phyloP scores from a whole-genome alignment of 352 stramenopile genomes.

The Phytophthora lateralis region DNA sequence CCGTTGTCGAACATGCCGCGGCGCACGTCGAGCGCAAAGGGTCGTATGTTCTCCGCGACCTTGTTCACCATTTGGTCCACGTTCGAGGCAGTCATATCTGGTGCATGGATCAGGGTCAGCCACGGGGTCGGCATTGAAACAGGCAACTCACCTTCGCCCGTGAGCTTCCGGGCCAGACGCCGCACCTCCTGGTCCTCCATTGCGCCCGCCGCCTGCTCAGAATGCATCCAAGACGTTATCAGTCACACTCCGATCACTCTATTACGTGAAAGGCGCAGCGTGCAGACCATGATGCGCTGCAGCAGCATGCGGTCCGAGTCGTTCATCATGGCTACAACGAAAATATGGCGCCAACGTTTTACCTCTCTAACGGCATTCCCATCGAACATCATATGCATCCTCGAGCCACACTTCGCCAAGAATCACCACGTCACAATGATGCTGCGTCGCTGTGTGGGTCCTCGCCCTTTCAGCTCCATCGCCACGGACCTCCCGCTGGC shows the following conservation, averaged over 20 bases:
- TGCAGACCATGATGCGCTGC: slow-evolving; percentile 70
- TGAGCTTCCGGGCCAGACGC: slow-evolving; percentile 58
- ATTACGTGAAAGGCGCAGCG: background rate
- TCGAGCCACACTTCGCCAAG: slow-evolving; percentile 17
- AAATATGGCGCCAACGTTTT: slow-evolving; percentile 29
- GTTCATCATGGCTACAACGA: slow-evolving; percentile 45
- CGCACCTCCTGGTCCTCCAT: slow-evolving; percentile 72
- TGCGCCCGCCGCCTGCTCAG: slow-evolving; percentile 54
- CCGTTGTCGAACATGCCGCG: slow-evolving; percentile 82
- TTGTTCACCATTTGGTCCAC: slow-evolving; percentile 73
- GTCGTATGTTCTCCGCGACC: slow-evolving; percentile 59
- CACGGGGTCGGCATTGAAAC: background rate
- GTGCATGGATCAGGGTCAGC: background rate
- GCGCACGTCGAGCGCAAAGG: slow-evolving; percentile 76
- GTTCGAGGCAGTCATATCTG: slow-evolving; percentile 57
- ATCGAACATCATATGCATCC: slow-evolving; percentile 5
- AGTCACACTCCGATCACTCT: background rate
- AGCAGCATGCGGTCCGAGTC: slow-evolving; percentile 78
- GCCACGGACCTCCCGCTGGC: slow-evolving; percentile 24
- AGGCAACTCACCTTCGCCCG: slow-evolving; percentile 57
- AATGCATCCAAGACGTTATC: background rate
- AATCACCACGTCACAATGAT: slow-evolving; percentile 19
- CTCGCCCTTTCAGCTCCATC: slow-evolving; percentile 32
- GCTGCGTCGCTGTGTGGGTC: slow-evolving; percentile 22
- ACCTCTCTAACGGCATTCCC: slow-evolving; percentile 7